Conservation (phyloP, 1,284 basidiomycete genomes). For the Malassezia sympodialis region DNA sequence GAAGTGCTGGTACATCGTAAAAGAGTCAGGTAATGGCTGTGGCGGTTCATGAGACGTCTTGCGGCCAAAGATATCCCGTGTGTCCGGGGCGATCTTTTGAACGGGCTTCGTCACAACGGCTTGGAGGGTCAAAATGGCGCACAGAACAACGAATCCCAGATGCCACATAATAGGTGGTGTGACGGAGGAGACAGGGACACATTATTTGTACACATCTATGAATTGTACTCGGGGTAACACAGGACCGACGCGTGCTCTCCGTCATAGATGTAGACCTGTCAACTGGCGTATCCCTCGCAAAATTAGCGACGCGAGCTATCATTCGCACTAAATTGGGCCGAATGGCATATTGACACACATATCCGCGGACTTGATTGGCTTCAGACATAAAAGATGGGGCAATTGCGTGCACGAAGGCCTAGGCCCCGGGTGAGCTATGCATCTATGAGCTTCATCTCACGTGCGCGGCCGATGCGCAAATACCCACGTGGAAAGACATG, state of each 20-base stretch:
- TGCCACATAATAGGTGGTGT: neutral
- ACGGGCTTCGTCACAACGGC: neutral
- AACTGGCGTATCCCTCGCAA: no score
- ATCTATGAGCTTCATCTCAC: no score
- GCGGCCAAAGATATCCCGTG: neutral
- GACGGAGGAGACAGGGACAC: neutral
- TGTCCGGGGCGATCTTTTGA: neutral
- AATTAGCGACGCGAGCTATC: neutral
- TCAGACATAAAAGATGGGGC: no score
- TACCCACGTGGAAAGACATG: no score
- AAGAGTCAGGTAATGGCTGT: neutral
- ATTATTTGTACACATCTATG: no score
- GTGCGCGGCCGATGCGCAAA: no score
- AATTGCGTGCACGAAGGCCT: no score
- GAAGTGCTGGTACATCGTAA: slow-evolving; percentile 9
- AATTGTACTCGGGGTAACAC: neutral
- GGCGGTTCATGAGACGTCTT: neutral
- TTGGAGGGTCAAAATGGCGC: neutral
- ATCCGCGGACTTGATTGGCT: neutral
- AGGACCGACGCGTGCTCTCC: neutral
- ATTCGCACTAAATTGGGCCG: neutral
- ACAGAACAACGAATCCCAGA: neutral
- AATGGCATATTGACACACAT: neutral
- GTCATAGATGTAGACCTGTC: neutral
- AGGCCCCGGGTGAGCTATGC: no score